Percentiles rank a stretch among this genome's conserved stretches.
phyloP scores from a whole-genome alignment of 208 protist genomes.

The Sergeia podlipaevii region DNA sequence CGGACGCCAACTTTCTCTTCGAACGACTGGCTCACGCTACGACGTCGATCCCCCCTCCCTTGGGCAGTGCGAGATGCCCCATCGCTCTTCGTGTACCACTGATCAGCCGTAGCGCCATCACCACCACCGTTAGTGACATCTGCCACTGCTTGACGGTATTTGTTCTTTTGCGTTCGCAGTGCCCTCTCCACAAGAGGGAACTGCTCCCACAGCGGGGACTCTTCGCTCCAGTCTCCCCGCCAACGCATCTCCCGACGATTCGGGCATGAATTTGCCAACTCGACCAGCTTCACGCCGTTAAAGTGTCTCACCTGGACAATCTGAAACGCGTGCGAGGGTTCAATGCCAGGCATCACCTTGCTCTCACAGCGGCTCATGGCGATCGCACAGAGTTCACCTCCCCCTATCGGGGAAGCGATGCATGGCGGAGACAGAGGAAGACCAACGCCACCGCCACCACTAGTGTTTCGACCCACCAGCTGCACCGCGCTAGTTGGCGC shows the following conservation, averaged over 20 bases:
- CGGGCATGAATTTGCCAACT: slow-evolving; percentile 44
- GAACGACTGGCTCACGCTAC: no score
- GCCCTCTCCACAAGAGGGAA: slow-evolving; percentile 46
- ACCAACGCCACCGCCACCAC: no score
- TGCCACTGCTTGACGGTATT: neutral
- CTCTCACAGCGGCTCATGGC: slow-evolving; percentile 29
- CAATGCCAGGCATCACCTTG: slow-evolving; percentile 44
- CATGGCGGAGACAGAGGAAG: no score
- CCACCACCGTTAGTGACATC: no score
- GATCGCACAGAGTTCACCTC: no score
- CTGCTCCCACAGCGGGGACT: slow-evolving; percentile 57
- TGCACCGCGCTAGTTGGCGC: no score
- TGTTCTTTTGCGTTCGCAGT: slow-evolving; percentile 32
- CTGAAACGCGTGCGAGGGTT: slow-evolving; percentile 44
- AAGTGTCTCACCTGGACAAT: slow-evolving; percentile 54
- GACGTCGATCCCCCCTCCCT: no score
- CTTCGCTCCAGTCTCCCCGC: slow-evolving; percentile 77
- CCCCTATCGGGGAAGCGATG: no score
- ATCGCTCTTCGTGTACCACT: no score
- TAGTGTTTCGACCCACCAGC: no score
- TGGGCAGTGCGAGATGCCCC: no score
- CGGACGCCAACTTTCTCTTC: slow-evolving; percentile 1
- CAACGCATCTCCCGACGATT: slow-evolving; percentile 20
- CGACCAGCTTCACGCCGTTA: slow-evolving; percentile 54
- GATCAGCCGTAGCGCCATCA: no score